Evolutionary conservation across 2,329 filamentous ascomycete genomes (phyloP).

Genomic region (Sordariomycetes sp.): DNA sequence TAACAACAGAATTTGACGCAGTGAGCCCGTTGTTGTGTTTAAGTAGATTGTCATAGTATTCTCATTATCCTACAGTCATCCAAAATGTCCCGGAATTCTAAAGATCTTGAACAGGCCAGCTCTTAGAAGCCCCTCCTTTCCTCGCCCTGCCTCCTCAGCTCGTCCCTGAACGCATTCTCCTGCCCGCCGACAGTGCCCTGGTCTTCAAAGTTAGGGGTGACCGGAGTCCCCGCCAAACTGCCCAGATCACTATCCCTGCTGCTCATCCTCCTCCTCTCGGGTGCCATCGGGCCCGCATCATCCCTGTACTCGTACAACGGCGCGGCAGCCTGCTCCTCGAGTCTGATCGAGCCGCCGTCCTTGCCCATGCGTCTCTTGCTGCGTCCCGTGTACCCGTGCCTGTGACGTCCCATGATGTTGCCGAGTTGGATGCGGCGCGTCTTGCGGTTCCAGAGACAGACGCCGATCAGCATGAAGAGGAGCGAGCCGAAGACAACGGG

Average conservation of each 20-base stretch:
- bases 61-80: no score
- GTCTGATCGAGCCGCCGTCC: conserved; percentile 30
- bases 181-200: conserved; percentile 19
- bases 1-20: no score
- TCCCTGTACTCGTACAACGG: conserved; percentile 14
- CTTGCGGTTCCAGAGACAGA: conserved; percentile 47
- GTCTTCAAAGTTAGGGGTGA: conserved; percentile 29
- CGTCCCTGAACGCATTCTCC: conserved; percentile 43
- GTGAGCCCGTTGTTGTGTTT: no score
- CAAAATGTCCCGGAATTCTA: no score
- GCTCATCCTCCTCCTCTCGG: conserved; percentile 22
- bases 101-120: no score
- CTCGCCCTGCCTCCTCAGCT: conserved; percentile 36
- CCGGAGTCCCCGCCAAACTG: conserved; percentile 38
- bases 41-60: no score
- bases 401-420: conserved; percentile 38
- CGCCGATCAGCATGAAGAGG: conserved; percentile 38
- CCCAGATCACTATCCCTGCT: conserved; percentile 38
- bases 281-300: conserved; percentile 8
- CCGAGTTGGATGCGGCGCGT: conserved; percentile 40
- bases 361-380: conserved; percentile 18
- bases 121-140: no score
- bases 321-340: conserved; percentile 22
- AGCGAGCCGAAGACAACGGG: conserved; percentile 40
- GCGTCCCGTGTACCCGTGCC: conserved; percentile 28